A percentile compares a stretch with the other conserved stretches of the same genome.
phyloP scores from a whole-genome alignment of 768 basidiomycete genomes.

The Amanita pseudoporphyria region DNA sequence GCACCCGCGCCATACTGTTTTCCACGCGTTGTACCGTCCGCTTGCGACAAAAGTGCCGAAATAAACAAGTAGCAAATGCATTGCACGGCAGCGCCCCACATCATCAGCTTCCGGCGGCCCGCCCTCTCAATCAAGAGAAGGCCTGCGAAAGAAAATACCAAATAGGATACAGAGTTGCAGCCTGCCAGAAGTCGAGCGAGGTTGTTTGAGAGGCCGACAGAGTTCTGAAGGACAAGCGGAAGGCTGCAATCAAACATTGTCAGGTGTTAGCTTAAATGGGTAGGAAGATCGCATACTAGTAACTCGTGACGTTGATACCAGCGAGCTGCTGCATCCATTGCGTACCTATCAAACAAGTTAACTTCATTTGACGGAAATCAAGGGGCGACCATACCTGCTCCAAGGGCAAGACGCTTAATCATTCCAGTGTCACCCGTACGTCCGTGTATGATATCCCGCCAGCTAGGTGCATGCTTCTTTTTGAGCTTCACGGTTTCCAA shows the following conservation, averaged over 20 bases:
- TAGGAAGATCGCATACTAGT: conserved; percentile 25
- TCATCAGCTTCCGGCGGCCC: conserved; percentile 41
- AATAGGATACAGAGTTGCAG: conserved; percentile 43
- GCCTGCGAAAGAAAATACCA: conserved; percentile 37
- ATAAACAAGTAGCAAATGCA: conserved; percentile 38
- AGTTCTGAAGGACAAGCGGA: conserved; percentile 40
- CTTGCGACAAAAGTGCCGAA: conserved; percentile 28
- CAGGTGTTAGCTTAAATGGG: no score
- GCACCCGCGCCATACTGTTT: conserved; percentile 31
- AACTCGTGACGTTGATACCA: conserved; percentile 43
- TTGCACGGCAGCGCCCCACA: conserved; percentile 44
- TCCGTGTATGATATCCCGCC: conserved; percentile 31
- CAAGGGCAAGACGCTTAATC: conserved; percentile 32
- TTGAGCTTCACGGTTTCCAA: conserved; percentile 35
- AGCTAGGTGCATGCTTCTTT: conserved; percentile 29
- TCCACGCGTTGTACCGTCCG: conserved; percentile 22
- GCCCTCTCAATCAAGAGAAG: conserved; percentile 37
- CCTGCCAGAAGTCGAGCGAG: conserved; percentile 38
- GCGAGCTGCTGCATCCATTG: conserved; percentile 46
- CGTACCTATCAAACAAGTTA: conserved; percentile 22
- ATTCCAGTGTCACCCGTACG: conserved; percentile 35
- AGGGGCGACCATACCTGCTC: conserved; percentile 24
- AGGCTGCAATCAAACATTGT: conserved; percentile 19
- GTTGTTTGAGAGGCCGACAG: conserved; percentile 40
- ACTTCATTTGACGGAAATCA: background rate